Base-by-base conservation (phyloP, 2,329 filamentous ascomycete genomes). In the Ceratocystis cubensis region DNA sequence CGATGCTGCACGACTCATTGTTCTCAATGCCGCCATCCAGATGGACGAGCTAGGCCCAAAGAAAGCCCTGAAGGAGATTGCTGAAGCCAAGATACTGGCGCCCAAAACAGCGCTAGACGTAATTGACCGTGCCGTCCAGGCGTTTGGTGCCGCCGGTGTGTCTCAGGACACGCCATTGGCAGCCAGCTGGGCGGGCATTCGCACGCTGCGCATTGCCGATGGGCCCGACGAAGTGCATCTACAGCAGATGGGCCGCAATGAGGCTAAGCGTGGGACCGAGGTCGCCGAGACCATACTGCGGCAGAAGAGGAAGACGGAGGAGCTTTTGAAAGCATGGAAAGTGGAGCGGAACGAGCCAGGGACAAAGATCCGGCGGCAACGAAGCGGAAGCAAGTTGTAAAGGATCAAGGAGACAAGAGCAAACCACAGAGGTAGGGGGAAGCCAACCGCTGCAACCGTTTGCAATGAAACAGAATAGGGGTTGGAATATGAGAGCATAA, bases 181-280 rank as follows among this genome's bases (percentile, higher is more conserved):
- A 13, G 82, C 81, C 74, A 87, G 92, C 84, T 96, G 89, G 86
- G 85, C 89, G 22, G 79, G 82, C 69, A 89, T 91, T 72, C 81
- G 91, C 67, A 96, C 92, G 5, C 81, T 96, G 76, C 82, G 89
- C 69, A 84, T 96, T 71, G 91, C 91, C 0, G 94, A 99, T 76
- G 94, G 94, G 0, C 94, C 94, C 0, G 94, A 99, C 77, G 94
- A 99, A 84, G 94, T 97, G 69, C 94, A 95, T 75, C 77, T 92
- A 70, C 80, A 89, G 75, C 89, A 94, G 78, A 80, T 94, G 79
- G 89, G 89, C 17, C 81, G 82, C 71, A 91, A 91, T 71, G 89
- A 94, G 81, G 92, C 91, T 75, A 88, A 82, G 76, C 82, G 84
- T 70, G 86, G 84, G 66, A 74, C 77, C 70, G 83, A 81, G 70